These are phyloP conservation scores for Globisporangium acanthophoron DNA, from an alignment of 352 stramenopile genomes.

Conservation along the genomic window DNA sequence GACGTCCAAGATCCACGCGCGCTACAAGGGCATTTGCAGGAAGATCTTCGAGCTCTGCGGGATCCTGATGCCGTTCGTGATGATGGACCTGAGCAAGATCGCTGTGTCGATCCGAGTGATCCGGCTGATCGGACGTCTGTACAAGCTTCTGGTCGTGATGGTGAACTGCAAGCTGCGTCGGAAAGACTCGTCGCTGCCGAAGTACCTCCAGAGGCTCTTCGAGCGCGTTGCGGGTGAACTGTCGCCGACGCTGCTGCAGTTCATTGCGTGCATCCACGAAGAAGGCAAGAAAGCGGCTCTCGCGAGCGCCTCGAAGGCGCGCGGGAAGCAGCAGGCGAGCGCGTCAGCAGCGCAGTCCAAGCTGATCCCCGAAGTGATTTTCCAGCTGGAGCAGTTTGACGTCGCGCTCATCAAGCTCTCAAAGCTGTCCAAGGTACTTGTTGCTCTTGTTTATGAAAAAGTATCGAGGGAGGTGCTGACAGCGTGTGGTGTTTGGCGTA, in stretches of 20 bases:
- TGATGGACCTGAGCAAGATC: conserved; percentile 34
- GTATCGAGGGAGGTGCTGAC: not conserved
- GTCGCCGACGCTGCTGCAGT: conserved; percentile 37
- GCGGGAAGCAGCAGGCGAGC: conserved; percentile 5
- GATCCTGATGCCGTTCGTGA: conserved; percentile 36
- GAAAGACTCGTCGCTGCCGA: conserved; percentile 34
- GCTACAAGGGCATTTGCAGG: conserved; percentile 29
- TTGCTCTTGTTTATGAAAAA: not conserved
- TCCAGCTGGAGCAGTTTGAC: conserved; percentile 67
- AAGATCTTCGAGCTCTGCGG: conserved; percentile 30
- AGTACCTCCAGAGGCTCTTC: conserved; percentile 41
- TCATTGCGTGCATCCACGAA: conserved; percentile 48
- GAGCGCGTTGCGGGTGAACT: conserved; percentile 36
- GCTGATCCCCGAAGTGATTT: conserved; percentile 61
- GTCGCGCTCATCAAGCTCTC: conserved; percentile 59
- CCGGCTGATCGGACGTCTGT: conserved; percentile 35
- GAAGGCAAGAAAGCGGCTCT: conserved; percentile 22
- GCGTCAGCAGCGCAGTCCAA: conserved; percentile 28
- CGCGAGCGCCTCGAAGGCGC: conserved; percentile 8
- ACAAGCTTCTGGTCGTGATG: conserved; percentile 41
- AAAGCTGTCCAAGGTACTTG: conserved; percentile 44
- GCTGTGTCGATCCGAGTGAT: conserved; percentile 34
- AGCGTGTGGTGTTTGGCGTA: not conserved
- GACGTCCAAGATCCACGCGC: conserved; percentile 11
- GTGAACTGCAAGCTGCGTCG: conserved; percentile 35